A percentile compares a stretch with the other conserved stretches of the same genome.
These are phyloP conservation scores for Penicillium sp. DNA, from an alignment of 2,329 filamentous ascomycete genomes.

Conservation along the genomic window DNA sequence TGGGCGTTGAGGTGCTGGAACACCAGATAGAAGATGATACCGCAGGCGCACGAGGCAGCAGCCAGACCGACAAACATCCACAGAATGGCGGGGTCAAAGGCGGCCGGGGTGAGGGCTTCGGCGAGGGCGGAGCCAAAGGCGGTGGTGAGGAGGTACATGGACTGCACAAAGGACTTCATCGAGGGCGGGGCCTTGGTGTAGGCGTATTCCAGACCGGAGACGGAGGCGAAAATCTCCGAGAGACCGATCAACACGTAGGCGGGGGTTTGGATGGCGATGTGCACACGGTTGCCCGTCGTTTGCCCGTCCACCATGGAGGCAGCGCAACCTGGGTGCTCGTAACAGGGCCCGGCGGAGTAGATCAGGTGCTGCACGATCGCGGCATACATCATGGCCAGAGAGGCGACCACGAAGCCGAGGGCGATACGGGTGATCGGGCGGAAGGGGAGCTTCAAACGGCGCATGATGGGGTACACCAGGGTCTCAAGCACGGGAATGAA, in stretches of 20 bases:
- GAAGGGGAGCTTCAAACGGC: slow-evolving; percentile 60
- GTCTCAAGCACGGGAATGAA: slow-evolving; percentile 68
- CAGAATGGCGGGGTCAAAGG: slow-evolving; percentile 60
- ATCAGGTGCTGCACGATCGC: slow-evolving; percentile 56
- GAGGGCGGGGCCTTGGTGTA: slow-evolving; percentile 67
- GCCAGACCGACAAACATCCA: slow-evolving; percentile 64
- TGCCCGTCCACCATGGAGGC: slow-evolving; percentile 32
- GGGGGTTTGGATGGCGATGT: slow-evolving; percentile 45
- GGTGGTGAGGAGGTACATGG: slow-evolving; percentile 55
- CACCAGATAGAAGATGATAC: slow-evolving; percentile 51
- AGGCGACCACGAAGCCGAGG: slow-evolving; percentile 62
- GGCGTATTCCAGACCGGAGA: slow-evolving; percentile 67
- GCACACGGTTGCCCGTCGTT: slow-evolving; percentile 38
- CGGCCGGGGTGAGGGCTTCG: slow-evolving; percentile 57
- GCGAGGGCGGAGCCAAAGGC: slow-evolving; percentile 57
- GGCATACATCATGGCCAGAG: slow-evolving; percentile 59
- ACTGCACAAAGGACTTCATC: slow-evolving; percentile 61
- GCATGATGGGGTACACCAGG: slow-evolving; percentile 64
- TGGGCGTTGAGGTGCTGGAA: slow-evolving; percentile 48
- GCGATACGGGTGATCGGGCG: slow-evolving; percentile 73
- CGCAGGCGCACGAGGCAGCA: slow-evolving; percentile 46
- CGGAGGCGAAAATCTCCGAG: slow-evolving; percentile 58
- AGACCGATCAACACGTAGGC: slow-evolving; percentile 46
- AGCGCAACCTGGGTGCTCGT: slow-evolving; percentile 37
- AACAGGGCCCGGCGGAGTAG: slow-evolving; percentile 53